These are phyloP conservation scores for Ceratobasidium sp. DNA, from an alignment of 1,284 basidiomycete species.

Conservation along the genomic window DNA sequence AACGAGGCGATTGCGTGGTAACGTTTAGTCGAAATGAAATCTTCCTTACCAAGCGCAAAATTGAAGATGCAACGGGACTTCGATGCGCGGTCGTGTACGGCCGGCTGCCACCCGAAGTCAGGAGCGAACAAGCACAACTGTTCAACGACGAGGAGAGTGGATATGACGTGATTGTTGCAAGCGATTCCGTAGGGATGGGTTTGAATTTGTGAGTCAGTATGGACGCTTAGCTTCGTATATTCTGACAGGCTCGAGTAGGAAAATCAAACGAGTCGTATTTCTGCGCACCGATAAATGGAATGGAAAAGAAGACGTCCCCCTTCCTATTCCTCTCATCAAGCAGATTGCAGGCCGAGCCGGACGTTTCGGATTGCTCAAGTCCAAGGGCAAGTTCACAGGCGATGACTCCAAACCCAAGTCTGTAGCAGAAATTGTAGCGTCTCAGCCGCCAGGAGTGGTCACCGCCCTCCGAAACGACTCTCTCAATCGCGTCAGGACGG, in stretches of 20 bases:
- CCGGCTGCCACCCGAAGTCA: conserved; percentile 84
- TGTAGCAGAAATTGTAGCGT: conserved; percentile 73
- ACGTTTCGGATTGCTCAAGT: conserved; percentile 77
- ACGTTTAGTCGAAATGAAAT: conserved; percentile 83
- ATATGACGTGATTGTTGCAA: conserved; percentile 87
- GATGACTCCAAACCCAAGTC: conserved; percentile 38
- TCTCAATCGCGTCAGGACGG: conserved; percentile 45
- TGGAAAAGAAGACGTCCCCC: conserved; percentile 58
- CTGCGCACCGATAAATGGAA: conserved; percentile 78
- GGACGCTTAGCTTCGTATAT: conserved; percentile 1
- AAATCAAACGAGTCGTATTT: conserved; percentile 92
- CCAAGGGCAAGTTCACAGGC: conserved; percentile 1
- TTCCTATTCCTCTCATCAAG: conserved; percentile 86
- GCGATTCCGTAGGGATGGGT: conserved; percentile 95
- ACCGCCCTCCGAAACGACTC: conserved; percentile 60
- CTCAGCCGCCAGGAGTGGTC: conserved; percentile 72
- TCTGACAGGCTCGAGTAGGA: conserved; percentile 56
- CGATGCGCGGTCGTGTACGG: conserved; percentile 91
- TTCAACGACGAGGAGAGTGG: conserved; percentile 83
- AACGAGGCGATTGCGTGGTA: conserved; percentile 90
- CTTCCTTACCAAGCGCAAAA: conserved; percentile 74
- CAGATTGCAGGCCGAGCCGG: conserved; percentile 97
- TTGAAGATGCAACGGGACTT: conserved; percentile 75
- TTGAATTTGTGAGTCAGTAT: conserved; percentile 79
- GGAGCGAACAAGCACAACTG: conserved; percentile 85